Conservation (phyloP, 495 filamentous ascomycete genomes). For the Hamigera avellanea region DNA sequence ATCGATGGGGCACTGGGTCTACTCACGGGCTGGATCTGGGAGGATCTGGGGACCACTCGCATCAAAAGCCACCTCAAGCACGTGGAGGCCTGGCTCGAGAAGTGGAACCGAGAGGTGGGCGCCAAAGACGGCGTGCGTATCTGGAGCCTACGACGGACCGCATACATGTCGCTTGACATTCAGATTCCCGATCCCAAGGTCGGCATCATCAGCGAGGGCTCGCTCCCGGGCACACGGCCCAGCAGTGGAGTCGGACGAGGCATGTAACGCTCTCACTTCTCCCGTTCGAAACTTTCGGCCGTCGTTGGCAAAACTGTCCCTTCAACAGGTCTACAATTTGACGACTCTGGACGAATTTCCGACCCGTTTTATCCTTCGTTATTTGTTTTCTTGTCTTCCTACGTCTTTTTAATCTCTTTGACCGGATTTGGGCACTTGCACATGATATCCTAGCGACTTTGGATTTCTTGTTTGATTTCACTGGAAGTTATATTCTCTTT, state of each 20-base stretch:
- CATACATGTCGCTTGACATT: slow-evolving; percentile 81
- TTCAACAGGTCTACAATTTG: too few species aligned
- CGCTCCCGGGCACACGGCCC: slow-evolving; percentile 27
- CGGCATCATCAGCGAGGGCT: slow-evolving; percentile 34
- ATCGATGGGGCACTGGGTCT: slow-evolving; percentile 66
- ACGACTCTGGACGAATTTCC: too few species aligned
- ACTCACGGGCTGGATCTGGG: slow-evolving; percentile 84
- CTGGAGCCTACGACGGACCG: slow-evolving; percentile 66
- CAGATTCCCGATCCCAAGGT: slow-evolving; percentile 76
- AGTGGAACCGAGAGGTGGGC: slow-evolving; percentile 62
- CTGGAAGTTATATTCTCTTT: too few species aligned
- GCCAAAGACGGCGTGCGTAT: slow-evolving; percentile 51
- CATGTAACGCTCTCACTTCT: too few species aligned
- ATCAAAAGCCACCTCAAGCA: slow-evolving; percentile 54
- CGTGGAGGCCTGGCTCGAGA: slow-evolving; percentile 67
- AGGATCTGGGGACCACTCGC: slow-evolving; percentile 66
- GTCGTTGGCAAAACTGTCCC: too few species aligned
- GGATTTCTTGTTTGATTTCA: too few species aligned
- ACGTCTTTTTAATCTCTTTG: too few species aligned
- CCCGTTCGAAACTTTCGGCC: too few species aligned
- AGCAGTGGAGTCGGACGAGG: slow-evolving; percentile 1
- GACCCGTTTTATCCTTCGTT: too few species aligned
- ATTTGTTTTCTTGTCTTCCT: too few species aligned
- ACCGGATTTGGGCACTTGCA: too few species aligned
- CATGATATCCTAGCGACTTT: too few species aligned